Evolutionary conservation across 2,329 filamentous ascomycete genomes (phyloP), one percentile per base, ranked within the genome.

Genomic region (Arachnomyces sp.): DNA sequence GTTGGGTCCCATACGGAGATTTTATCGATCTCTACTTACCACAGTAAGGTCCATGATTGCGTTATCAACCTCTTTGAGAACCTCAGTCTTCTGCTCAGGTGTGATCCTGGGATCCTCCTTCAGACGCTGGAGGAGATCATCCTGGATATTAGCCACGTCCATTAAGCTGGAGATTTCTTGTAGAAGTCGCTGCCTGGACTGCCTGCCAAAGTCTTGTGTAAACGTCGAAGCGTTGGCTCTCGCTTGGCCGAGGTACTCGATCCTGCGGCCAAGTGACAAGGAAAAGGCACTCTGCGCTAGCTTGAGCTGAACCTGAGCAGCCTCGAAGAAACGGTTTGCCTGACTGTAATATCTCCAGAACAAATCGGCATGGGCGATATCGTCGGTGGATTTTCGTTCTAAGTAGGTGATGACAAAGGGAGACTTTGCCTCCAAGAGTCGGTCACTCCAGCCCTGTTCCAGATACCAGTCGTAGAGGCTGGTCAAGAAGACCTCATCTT

Each of bases 391-490:
- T 43, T 87, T 81, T 39, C 83, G 80, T 54, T 85, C 73, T 2
- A 98, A 76, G 59, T 94, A 98, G 2, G 81, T 84, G 31, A 93
- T 76, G 17, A 96, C 87, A 53, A 88, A 89, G 0, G 82, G 77
- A 4, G 89, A 94, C 42, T 89, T 77, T 38, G 92, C 87, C 28
- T 82, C 79, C 28, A 98, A 76, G 18, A 98, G 75, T 11, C 88
- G 82, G 47, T 95, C 87, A 7, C 79, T 83, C 79, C 85, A 89
- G 13, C 84, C 82, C 58, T 89, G 81, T 39, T 75, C 66, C 49
- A 96, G 80, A 62, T 98, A 98, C 90, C 92, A 98, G 55, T 95
- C 89, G 59, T 95, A 98, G n/a, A 98, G 73, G 53, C 86, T 87
- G 45, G 86, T 93, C 59, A 96, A 83, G 68, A 98, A 98, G 3